A percentile compares a stretch with the other conserved stretches of the same genome.
phyloP scores from a whole-genome alignment of 495 filamentous ascomycete species.

The Annulohypoxylon maeteangense region DNA sequence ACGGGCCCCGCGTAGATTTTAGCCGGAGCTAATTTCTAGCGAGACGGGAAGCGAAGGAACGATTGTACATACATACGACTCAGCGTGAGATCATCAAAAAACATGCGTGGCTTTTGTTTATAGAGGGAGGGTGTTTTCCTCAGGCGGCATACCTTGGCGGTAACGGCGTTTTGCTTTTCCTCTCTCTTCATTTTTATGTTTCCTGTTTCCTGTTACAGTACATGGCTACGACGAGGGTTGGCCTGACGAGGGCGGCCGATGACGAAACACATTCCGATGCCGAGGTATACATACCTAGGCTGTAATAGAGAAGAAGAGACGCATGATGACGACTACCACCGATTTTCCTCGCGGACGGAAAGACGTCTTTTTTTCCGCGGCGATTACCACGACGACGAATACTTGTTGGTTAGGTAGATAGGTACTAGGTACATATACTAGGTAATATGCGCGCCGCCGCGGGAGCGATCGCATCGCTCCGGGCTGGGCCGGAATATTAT shows the following conservation, averaged over 20 bases:
- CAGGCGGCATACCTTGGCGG: conserved; percentile 10
- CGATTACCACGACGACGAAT: neutral
- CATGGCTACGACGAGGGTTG: conserved; percentile 24
- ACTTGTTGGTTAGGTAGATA: conserved; percentile 1
- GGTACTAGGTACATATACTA: neutral
- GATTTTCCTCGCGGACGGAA: conserved; percentile 21
- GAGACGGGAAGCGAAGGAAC: neutral
- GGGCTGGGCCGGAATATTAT: conserved; percentile 17
- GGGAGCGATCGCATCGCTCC: conserved; percentile 10
- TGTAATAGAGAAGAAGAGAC: conserved; percentile 32
- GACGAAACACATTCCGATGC: conserved; percentile 26
- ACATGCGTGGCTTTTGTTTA: conserved; percentile 20
- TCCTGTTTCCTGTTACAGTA: neutral
- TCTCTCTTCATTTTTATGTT: neutral
- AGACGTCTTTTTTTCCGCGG: neutral
- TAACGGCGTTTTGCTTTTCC: conserved; percentile 26
- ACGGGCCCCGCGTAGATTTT: conserved; percentile 35
- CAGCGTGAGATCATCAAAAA: conserved; percentile 29
- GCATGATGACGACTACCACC: conserved; percentile 28
- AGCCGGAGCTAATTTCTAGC: neutral
- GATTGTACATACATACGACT: conserved; percentile 35
- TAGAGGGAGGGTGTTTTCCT: conserved; percentile 14
- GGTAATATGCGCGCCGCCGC: conserved; percentile 7
- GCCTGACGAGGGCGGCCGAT: conserved; percentile 24
- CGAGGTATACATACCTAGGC: conserved; percentile 27